Base-by-base conservation (phyloP, 2,329 filamentous ascomycete species). In the Pseudocercospora fijiensis region DNA sequence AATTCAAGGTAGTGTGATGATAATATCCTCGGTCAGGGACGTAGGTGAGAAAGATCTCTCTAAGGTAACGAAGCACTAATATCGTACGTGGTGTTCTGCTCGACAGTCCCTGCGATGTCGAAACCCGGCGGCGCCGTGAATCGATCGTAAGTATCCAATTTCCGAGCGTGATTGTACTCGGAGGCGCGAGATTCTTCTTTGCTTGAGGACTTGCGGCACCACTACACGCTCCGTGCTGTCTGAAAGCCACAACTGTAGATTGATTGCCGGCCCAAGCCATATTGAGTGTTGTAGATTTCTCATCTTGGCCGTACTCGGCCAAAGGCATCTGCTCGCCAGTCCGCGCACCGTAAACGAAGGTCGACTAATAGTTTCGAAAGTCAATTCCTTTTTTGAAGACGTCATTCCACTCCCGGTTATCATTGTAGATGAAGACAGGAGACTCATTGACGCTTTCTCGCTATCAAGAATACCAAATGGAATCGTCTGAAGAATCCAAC, bases 311-410 rank as follows among this genome's bases (percentile, higher is more conserved):
- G 63, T 79, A 80, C 3, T 70, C 63, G 1, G 72, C 43, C 11
- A 80, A 61, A 0, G 74, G 75, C 3, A 61, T 74, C 27, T 71
- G 60, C 7, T 71, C 65, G 4, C 80, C 81, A 1, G 78, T 79
- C 78, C 79, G 83, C 3, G 78, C 76, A 66, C 83, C 72, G 57
- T 77, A 77, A 24, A 73, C 28, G 64, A 76, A 79, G 79, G 79
- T 4, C 61, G 70, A n/a, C 71, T 72, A 16, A 64, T 74, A 8
- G 65, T 71, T 16, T 63, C 63, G 33, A 79, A 75, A 1, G 61
- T 66, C 27, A 79, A 64, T 8, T 51, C 67, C 10, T 73, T 74
- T 20, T 22, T 61, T 18, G 60, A 64, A 49, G 28, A 60, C 0
- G 61, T 66, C 30, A 62, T 24, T 13, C 66, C 72, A n/a, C 55